Evolutionary conservation across 202 grass and related monocot species (phyloP), one percentile per base, ranked within the genome.

Genomic region (Setaria viridis): DNA sequence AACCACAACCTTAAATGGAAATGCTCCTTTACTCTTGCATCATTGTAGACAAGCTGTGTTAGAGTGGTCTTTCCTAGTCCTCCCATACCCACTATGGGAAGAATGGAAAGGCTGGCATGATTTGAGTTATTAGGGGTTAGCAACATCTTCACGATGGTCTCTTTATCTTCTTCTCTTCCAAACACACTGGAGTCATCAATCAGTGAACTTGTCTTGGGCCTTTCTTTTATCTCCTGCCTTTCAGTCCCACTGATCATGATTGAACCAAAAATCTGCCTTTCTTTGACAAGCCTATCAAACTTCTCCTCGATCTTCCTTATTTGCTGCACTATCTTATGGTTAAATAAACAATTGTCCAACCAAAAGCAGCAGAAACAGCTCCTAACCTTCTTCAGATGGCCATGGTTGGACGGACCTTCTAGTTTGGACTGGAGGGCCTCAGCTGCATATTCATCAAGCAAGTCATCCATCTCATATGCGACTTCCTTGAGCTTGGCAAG

Each of bases 61-160:
- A 97, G 85, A 66, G 95, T 97, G 1, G 92, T 97, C 80, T 97
- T 94, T 43, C 95, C 92, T 54, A 97, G 59, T 15, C 95, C 92
- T 6, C 95, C 91, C 77, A 91, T 88, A 49, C 95, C 91, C 54
- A 98, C 80, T 57, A 95, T 91, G 49, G 95, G 86, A 80, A 97
- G 78, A 58, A 94, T 71, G 59, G 86, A 87, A 39, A 90, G 51
- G 15, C 50, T 76, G 48, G 35, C 2, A 46, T 53, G 25, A 43
- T 56, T 79, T 0, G 84, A 41, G 11, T 72, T 65, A 50, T 82
- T 80, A 0, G 60, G 70, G 8, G 45, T 48, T 7, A 97, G 32
- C 21, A 97, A 57, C 71, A 93, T 77, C 11, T 84, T 74, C 30
- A 97, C 81, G 59, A 94, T 85, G 7, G n/a, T 69, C 25, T 97